Evolutionary conservation across 257 asterid genomes (phyloP), one percentile per base, ranked within the genome.

Genomic region (Cordia subcordata): DNA sequence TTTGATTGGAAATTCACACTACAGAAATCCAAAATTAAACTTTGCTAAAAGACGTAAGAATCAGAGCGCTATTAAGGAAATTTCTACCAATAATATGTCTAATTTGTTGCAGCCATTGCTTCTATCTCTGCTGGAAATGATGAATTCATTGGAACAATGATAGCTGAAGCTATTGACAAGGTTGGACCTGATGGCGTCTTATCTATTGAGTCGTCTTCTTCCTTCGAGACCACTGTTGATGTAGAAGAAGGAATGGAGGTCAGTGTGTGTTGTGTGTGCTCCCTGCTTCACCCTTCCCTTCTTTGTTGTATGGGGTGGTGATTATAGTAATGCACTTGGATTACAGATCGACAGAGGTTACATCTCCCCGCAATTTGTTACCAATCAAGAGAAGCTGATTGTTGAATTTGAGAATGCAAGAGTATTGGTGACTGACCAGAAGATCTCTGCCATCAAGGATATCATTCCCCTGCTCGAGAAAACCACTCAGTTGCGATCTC

Each of bases 231-330:
- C 14, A 84, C 99, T 11, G 89, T 92, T 16, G 96, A 88, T 49
- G 99, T 92, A 47, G 99, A 92, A 82, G 96, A 92, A 62, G 96
- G 96, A 73, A 92, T 92, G 99, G 99, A 92, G 98, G 98, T 91
- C 6, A 8, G 82, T 75, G 13, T 53, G 16, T 53, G 0, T 68
- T 20, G 5, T 8, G 10, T 40, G 27, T 10, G 42, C 52, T 50
- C 55, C 45, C 10, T 21, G 32, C n/a, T 39, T 44, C 50, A 55
- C 20, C 8, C 3, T 47, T 40, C 15, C 23, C 46, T 53, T 45
- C 17, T 19, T 49, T 11, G 12, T 27, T 21, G 16, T 44, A 52
- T 50, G 5, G 17, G 46, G 42, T 58, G 47, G 19, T 17, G 8
- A 39, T 42, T 57, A 39, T 5, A 2, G 10, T 19, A 6, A 45